Evolutionary conservation across 2,329 filamentous ascomycete species (phyloP).

Genomic region (Pseudopyricularia javanii): DNA sequence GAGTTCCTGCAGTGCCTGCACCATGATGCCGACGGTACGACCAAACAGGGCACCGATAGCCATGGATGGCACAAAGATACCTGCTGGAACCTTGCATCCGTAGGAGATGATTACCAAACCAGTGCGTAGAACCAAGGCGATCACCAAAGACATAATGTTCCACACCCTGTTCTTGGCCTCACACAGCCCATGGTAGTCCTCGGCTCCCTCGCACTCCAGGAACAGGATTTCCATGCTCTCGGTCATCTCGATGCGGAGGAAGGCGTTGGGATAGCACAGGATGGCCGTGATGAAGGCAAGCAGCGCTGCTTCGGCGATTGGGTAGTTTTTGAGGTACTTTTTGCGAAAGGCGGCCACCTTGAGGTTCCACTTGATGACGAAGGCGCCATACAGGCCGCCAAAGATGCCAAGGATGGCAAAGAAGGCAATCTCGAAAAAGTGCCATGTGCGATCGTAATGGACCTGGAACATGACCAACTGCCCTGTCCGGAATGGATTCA

Average conservation of each 20-base stretch:
- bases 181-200: constrained; percentile 85
- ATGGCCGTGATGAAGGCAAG: constrained; percentile 75
- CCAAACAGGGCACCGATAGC: constrained; percentile 92
- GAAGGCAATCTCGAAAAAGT: constrained; percentile 92
- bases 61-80: constrained; percentile 98
- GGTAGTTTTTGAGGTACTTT: constrained; percentile 75
- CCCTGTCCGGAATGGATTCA: constrained; percentile 96
- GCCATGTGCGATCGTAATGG: constrained; percentile 89
- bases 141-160: constrained; percentile 65
- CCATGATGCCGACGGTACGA: constrained; percentile 84
- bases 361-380: constrained; percentile 97
- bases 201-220: constrained; percentile 76
- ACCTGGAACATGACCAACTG: constrained; percentile 99
- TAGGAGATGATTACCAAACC: constrained; percentile 91
- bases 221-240: constrained; percentile 99
- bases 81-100: constrained; percentile 93
- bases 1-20: constrained; percentile 76
- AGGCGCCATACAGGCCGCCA: constrained; percentile 86
- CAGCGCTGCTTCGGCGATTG: constrained; percentile 74
- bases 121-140: constrained; percentile 71
- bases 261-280: constrained; percentile 94
- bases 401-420: constrained; percentile 88
- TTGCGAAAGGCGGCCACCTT: constrained; percentile 86
- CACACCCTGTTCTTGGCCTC: constrained; percentile 62
- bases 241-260: constrained; percentile 94